Evolutionary conservation across 2,329 filamentous ascomycete genomes (phyloP), one percentile per base, ranked within the genome.

Genomic region (Trichoderma sp.): DNA sequence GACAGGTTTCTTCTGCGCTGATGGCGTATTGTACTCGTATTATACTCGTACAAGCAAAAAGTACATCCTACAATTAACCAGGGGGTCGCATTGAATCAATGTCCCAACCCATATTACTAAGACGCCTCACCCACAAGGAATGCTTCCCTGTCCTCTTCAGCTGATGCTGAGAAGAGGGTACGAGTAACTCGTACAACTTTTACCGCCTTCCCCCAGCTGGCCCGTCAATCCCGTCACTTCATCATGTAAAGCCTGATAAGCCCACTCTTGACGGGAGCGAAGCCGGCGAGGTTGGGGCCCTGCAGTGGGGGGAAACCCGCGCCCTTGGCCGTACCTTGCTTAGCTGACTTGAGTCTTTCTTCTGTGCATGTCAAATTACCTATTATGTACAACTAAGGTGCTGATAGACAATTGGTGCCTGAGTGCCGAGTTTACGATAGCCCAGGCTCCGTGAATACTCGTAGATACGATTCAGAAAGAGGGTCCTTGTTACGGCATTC

Each of bases 241-340:
- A 71, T 71, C 68, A 71, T 71, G 68, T 71, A 71, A 71, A 43
- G 17, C 17, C 62, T 66, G 68, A 71, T 71, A 71, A 71, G 68
- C 50, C 67, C 67, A 69, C 67, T 62, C 57, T 62, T 53, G 57
- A 67, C 64, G 39, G 66, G 55, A 61, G 36, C 57, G 67, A 43
- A 58, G 39, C 67, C 57, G 47, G 68, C 68, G 39, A 57, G 47
- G 32, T 64, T 70, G 59, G 59, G 47, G 55, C 55, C 13, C 23
- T 28, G 17, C 17, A n/a, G 67, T 69, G 67, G 67, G 67, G 63
- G 67, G 39, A 61, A 55, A 15, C 13, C 65, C 36, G 34, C 65
- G 53, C 65, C 50, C 34, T 43, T 68, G 13, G 39, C 39, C n/a
- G 39, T 43, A 55, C 63, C 63, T 59, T 68, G 65, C 65, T 28